Evolutionary conservation across 306 rosid species (phyloP).

Genomic region (Begonia fuchsioides): DNA sequence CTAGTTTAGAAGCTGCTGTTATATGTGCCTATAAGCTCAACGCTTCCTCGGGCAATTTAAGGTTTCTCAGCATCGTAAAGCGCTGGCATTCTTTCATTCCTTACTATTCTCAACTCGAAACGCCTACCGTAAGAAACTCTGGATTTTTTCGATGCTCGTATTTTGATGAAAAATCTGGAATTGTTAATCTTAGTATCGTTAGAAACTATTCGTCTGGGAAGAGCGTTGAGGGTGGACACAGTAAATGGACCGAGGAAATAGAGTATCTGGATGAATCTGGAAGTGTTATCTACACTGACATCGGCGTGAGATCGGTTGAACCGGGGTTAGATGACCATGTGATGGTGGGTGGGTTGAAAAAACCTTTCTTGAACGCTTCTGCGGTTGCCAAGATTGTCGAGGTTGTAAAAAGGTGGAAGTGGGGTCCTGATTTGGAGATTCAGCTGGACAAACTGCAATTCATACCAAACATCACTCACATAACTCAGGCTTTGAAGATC

Average conservation of each 20-base stretch:
- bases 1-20: background rate
- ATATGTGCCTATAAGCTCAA: background rate
- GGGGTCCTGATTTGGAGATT: constrained; percentile 96
- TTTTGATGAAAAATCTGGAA: background rate
- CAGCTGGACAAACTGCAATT: constrained; percentile 81
- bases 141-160: background rate
- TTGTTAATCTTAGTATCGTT: constrained; percentile 1
- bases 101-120: background rate
- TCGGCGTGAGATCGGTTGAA: constrained; percentile 66
- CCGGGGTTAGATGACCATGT: constrained; percentile 91
- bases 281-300: constrained; percentile 59
- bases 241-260: constrained; percentile 76
- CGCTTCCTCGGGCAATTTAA: background rate
- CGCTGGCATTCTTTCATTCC: background rate
- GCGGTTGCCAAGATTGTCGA: constrained; percentile 82
- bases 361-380: constrained; percentile 56
- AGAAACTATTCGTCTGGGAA: constrained; percentile 36
- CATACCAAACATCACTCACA: constrained; percentile 63
- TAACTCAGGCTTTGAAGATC: constrained; percentile 56
- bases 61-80: background rate
- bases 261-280: constrained; percentile 85
- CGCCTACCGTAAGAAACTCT: background rate
- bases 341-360: constrained; percentile 70
- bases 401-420: constrained; percentile 85
- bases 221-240: constrained; percentile 15